phyloP scores from a whole-genome alignment of 495 filamentous ascomycete species.

The Opeltia flavorubescens region DNA sequence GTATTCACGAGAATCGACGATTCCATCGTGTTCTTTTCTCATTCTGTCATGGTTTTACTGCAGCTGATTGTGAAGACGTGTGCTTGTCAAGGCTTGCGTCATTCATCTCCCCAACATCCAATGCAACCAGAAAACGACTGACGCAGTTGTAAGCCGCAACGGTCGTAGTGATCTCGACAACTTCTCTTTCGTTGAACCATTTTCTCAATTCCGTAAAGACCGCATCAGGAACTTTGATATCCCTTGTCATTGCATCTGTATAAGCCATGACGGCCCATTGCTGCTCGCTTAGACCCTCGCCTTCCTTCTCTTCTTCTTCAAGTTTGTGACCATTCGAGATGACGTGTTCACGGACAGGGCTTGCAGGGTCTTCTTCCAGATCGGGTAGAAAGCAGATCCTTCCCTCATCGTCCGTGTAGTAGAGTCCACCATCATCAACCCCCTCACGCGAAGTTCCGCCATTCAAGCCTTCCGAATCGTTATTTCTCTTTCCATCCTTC shows the following conservation, averaged over 20 bases:
- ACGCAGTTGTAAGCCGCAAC: conserved; percentile 82
- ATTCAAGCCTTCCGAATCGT: too few species aligned
- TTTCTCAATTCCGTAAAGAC: conserved; percentile 46
- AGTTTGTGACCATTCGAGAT: too few species aligned
- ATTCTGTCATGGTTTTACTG: too few species aligned
- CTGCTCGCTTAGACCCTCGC: conserved; percentile 33
- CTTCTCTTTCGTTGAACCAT: conserved; percentile 48
- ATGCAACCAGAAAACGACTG: conserved; percentile 66
- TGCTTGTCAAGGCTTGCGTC: too few species aligned
- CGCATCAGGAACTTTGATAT: conserved; percentile 45
- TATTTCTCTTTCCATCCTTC: conserved; percentile 6
- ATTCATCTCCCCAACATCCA: conserved; percentile 60
- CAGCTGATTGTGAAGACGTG: too few species aligned
- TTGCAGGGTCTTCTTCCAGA: conserved; percentile 5
- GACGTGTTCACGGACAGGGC: conserved; percentile 25
- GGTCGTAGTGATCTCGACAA: conserved; percentile 67
- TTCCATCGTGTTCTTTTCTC: too few species aligned
- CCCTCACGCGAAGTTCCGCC: too few species aligned
- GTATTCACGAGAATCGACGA: too few species aligned
- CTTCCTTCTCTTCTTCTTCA: too few species aligned
- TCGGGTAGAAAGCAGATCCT: neutral
- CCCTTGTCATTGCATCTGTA: conserved; percentile 62
- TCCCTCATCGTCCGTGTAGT: conserved; percentile 2
- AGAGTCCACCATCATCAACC: too few species aligned
- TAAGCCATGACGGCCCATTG: conserved; percentile 55